These are phyloP conservation scores for Aspergillus chevalieri DNA, from an alignment of 2,329 filamentous ascomycete genomes.

Conservation along the genomic window DNA sequence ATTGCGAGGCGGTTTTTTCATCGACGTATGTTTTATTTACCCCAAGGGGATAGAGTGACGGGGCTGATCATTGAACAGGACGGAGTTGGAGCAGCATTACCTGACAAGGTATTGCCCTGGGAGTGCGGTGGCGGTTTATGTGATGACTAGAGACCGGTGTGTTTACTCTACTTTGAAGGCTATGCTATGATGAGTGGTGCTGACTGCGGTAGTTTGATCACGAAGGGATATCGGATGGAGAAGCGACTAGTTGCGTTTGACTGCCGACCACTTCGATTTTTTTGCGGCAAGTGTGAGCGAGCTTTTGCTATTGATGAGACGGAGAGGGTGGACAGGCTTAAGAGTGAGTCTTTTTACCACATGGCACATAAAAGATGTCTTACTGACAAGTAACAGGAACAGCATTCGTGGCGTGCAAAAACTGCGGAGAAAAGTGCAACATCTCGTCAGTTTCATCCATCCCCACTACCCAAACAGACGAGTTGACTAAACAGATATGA, in stretches of 20 bases:
- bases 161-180: neutral
- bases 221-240: conserved; percentile 27
- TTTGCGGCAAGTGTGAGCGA: conserved; percentile 21
- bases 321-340: conserved; percentile 11
- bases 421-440: conserved; percentile 17
- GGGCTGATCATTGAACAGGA: conserved; percentile 7
- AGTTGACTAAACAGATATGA: conserved; percentile 11
- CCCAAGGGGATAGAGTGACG: neutral
- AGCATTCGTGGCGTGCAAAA: conserved; percentile 12
- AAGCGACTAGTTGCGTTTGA: conserved; percentile 21
- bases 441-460: conserved; percentile 12
- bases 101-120: conserved; percentile 24
- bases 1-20: conserved; percentile 26
- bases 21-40: conserved; percentile 15
- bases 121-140: conserved; percentile 22
- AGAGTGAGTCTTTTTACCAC: conserved; percentile 13
- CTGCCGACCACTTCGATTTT: conserved; percentile 20
- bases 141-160: conserved; percentile 28
- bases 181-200: neutral
- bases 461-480: neutral
- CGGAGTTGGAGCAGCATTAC: conserved; percentile 22
- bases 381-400: conserved; percentile 8
- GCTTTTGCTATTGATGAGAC: conserved; percentile 18
- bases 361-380: neutral
- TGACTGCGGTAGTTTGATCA: conserved; percentile 19